Conservation (phyloP, 768 basidiomycete genomes). For the Leccinum imitatum region DNA sequence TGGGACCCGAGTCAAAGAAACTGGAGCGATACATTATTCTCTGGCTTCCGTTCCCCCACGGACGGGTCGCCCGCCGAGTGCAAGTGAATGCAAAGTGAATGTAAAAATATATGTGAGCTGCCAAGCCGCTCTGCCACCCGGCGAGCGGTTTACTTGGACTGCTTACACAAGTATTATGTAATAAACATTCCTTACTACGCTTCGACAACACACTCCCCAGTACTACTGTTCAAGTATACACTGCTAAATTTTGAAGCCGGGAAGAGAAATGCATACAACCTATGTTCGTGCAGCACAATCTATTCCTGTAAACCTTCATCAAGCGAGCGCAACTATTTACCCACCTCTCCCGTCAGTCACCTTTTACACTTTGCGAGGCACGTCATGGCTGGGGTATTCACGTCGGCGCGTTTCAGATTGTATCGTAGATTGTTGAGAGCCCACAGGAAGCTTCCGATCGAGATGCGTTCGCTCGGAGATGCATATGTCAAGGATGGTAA, state of each 20-base stretch:
- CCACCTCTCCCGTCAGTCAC: conserved; percentile 77
- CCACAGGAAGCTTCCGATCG: conserved; percentile 67
- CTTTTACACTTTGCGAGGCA: not conserved
- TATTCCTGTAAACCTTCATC: conserved; percentile 56
- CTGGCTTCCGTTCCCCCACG: not conserved
- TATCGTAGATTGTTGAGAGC: conserved; percentile 80
- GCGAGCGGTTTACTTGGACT: too few species aligned
- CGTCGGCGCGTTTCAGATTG: conserved; percentile 46
- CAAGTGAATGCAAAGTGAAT: too few species aligned
- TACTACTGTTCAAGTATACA: not conserved
- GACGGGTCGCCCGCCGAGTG: not conserved
- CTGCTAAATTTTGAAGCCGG: not conserved
- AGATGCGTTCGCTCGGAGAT: conserved; percentile 86
- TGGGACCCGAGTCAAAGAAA: not conserved
- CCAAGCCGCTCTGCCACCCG: too few species aligned
- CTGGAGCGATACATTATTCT: not conserved
- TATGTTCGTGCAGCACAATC: conserved; percentile 36
- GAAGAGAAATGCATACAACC: conserved; percentile 19
- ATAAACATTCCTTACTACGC: too few species aligned
- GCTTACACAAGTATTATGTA: conserved; percentile 2
- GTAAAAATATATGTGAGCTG: not conserved
- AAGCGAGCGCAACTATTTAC: conserved; percentile 66
- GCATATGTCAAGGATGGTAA: conserved; percentile 76
- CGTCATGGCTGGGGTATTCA: not conserved
- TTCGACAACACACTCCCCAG: not conserved